Percentiles rank a stretch among this genome's conserved stretches.
Evolutionary conservation across 345 rosid species (phyloP).

Genomic region (Kernera saxatilis): DNA sequence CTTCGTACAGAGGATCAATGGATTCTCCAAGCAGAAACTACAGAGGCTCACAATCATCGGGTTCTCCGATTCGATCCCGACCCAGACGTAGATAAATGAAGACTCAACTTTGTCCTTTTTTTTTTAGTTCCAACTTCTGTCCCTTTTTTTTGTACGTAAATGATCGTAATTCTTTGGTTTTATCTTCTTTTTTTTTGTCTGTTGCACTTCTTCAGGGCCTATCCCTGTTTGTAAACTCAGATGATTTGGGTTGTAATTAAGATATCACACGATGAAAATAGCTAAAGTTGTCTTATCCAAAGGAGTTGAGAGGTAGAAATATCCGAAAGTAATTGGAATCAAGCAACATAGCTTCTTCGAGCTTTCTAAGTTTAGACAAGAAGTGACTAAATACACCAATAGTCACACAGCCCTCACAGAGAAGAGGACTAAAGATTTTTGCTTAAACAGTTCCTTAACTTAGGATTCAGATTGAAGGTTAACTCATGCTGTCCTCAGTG

Average conservation of each 20-base stretch:
- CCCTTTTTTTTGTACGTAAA: conserved; percentile 7
- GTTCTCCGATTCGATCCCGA: conserved; percentile 54
- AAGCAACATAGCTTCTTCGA: conserved; percentile 11
- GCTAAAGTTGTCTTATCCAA: not conserved
- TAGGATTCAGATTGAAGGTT: not conserved
- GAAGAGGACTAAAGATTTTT: not conserved
- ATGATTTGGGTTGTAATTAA: conserved; percentile 5
- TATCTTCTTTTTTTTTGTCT: not conserved
- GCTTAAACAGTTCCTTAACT: not conserved
- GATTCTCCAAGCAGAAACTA: conserved; percentile 62
- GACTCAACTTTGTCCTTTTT: not conserved
- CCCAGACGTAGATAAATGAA: conserved; percentile 53
- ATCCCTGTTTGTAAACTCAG: not conserved
- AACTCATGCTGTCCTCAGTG: conserved; percentile 73
- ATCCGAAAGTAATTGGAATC: not conserved
- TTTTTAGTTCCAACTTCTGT: not conserved
- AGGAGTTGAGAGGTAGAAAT: not conserved
- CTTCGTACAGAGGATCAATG: conserved; percentile 58
- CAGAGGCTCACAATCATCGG: conserved; percentile 40
- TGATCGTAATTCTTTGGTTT: not conserved
- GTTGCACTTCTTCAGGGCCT: not conserved
- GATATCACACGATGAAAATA: not conserved
- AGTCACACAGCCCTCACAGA: not conserved
- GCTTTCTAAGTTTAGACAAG: conserved; percentile 7
- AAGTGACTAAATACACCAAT: not conserved